Conservation (phyloP, 31 red algal genomes). For the Porphyra umbilicalis region DNA sequence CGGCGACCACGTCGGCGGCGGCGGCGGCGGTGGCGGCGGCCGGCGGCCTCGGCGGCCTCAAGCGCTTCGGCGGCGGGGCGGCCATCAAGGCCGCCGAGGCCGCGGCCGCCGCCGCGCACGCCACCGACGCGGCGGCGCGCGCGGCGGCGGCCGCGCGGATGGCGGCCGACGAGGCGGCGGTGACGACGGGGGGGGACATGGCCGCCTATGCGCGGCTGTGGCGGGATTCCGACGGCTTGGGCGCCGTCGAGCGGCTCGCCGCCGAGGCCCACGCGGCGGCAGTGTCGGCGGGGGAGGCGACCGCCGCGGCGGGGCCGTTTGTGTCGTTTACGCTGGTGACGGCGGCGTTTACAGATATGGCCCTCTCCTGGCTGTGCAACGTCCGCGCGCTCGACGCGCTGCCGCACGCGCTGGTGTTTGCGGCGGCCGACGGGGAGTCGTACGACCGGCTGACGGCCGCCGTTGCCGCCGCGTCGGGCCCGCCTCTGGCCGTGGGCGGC, state of each 20-base stretch:
- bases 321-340: conserved; percentile 50
- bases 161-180: background rate
- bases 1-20: background rate
- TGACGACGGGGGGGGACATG: background rate
- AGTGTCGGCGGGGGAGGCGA: background rate
- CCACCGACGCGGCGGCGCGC: background rate
- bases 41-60: background rate
- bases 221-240: background rate
- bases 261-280: background rate
- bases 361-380: conserved; percentile 61
- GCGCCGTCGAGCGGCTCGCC: background rate
- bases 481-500: background rate
- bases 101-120: background rate
- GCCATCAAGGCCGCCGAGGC: background rate
- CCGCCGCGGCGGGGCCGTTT: background rate
- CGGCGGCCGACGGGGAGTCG: conserved; percentile 22
- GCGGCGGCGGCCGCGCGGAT: background rate
- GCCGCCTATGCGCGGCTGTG: background rate
- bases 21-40: background rate
- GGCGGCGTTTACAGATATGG: conserved; percentile 28
- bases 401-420: conserved; percentile 38
- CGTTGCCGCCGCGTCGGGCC: background rate
- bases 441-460: background rate
- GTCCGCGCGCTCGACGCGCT: conserved; percentile 39
- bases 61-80: background rate